Evolutionary conservation across 1,284 basidiomycete species (phyloP), one percentile per base, ranked within the genome.

Genomic region (Boletus sp.): DNA sequence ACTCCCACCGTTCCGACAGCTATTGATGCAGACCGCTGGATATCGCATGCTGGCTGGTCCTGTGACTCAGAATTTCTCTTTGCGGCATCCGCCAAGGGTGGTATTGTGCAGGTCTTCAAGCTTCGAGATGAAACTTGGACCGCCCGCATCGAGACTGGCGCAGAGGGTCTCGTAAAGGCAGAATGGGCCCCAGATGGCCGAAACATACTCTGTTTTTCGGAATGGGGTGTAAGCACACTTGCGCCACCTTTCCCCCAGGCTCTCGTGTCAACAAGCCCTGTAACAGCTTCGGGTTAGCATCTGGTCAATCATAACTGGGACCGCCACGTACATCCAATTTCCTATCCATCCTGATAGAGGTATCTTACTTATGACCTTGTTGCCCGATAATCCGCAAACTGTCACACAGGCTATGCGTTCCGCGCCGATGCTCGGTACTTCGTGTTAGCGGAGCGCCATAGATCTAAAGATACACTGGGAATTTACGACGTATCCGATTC

Each of bases 151-250:
- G 84, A 88, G 57, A 75, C 82, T 4, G 89, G 91, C 8, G 75
- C 81, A n/a, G 91, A 93, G 71, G 91, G 91, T 10, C 76, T 94
- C 33, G 75, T 81, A 13, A 85, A 81, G 59, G 88, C 83, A 13
- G 88, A 92, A 61, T 94, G 91, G 91, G 87, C 86, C 0, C 86
- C 84, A 3, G 85, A 88, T 57, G 88, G 87, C 8, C 74, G 88
- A 35, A 81, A 81, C 14, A 72, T 94, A 3, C 67, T 93, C n/a
- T 91, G 88, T 56, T 93, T 91, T 67, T 90, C 88, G 4, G 88
- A 92, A 56, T 88, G 88, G 82, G 86, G 84, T 55, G 91, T 94
- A 68, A 72, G 89, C 79, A 29, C 16, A 32, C 44, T 47, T 33
- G 46, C 41, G 45, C 6, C 41, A 22, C 20, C 23, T 43, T 48